These are phyloP conservation scores for Theobroma cacao DNA, from an alignment of 345 rosid genomes.

Conservation along the genomic window DNA sequence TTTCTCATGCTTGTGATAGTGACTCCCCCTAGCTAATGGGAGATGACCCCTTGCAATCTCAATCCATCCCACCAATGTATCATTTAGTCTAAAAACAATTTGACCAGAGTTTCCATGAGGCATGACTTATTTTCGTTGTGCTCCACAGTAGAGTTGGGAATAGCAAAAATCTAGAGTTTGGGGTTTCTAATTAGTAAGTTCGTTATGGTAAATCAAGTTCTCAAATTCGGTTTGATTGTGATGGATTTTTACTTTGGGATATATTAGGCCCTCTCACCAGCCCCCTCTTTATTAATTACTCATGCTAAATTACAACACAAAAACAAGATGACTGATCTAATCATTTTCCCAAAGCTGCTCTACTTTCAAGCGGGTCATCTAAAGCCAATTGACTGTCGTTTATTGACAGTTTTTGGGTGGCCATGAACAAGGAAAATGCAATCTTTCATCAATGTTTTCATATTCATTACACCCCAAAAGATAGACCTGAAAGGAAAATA, in stretches of 20 bases:
- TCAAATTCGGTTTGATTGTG: background rate
- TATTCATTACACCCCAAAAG: background rate
- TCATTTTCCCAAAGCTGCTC: background rate
- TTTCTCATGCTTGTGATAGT: background rate
- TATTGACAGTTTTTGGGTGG: background rate
- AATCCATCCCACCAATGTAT: too few relatives aligned
- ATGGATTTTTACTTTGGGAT: background rate
- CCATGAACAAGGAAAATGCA: background rate
- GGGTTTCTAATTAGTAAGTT: background rate
- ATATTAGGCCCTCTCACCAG: background rate
- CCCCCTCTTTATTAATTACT: background rate
- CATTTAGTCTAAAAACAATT: background rate
- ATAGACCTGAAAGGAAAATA: background rate
- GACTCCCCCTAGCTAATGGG: background rate
- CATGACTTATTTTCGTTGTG: too few relatives aligned
- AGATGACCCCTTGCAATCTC: background rate
- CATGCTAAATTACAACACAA: background rate
- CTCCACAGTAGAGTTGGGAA: background rate
- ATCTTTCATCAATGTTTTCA: background rate
- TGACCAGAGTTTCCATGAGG: background rate
- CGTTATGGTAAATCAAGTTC: background rate
- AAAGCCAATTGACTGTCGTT: conserved; percentile 11
- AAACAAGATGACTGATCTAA: background rate
- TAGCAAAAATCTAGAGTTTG: background rate
- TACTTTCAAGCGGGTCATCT: background rate